Conservation (phyloP, 164 flowering plant genomes). For the Chimonanthus salicifolius region DNA sequence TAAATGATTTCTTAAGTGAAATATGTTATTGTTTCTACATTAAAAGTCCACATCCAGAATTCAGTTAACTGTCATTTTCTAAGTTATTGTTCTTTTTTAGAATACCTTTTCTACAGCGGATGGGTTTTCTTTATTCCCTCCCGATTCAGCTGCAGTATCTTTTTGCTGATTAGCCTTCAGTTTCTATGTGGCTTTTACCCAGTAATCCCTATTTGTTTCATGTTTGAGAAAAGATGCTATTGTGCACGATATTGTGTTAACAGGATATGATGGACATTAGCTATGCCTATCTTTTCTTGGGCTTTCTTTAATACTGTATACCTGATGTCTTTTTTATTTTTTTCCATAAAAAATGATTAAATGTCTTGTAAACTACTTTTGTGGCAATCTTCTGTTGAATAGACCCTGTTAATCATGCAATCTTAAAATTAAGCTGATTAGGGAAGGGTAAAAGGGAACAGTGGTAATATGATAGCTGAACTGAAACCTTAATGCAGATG, state of each 20-base stretch:
- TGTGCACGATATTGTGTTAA: neutral
- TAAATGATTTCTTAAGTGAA: neutral
- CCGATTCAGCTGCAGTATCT: neutral
- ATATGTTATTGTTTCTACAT: neutral
- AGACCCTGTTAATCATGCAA: neutral
- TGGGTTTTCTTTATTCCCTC: neutral
- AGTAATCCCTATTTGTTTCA: neutral
- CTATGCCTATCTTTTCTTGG: too few relatives aligned
- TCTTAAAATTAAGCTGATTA: neutral
- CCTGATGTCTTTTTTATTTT: neutral
- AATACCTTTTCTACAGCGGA: neutral
- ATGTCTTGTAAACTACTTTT: neutral
- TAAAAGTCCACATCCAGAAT: neutral
- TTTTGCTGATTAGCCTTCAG: neutral
- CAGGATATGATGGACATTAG: neutral
- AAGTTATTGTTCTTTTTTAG: too few relatives aligned
- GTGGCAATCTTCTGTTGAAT: neutral
- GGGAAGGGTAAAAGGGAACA: neutral
- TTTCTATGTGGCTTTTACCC: neutral
- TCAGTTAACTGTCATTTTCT: neutral
- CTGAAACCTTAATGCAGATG: slow-evolving; percentile 39
- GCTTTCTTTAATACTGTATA: neutral
- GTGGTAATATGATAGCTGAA: neutral
- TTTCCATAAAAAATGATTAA: neutral
- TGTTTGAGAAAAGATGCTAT: neutral